These are phyloP conservation scores for Colletotrichum sp. DNA, from an alignment of 2,329 filamentous ascomycete species.

Conservation along the genomic window DNA sequence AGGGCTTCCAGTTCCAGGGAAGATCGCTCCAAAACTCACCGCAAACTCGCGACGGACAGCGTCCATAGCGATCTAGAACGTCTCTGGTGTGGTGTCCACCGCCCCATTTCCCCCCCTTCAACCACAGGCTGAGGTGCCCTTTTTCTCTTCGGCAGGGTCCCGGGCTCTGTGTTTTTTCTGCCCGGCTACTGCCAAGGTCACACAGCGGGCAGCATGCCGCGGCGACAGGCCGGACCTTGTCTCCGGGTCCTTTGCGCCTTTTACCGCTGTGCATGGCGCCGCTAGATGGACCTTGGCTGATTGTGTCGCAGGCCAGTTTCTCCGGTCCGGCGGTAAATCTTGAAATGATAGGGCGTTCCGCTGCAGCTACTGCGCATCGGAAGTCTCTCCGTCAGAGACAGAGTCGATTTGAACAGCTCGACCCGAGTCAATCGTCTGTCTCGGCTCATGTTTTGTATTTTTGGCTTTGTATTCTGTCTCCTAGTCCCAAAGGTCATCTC, in stretches of 20 bases:
- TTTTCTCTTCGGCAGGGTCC: background rate
- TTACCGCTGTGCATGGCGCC: background rate
- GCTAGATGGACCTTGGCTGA: background rate
- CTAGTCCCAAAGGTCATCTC: background rate
- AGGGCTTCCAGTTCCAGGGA: background rate
- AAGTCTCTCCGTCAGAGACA: background rate
- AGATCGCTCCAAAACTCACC: constrained; percentile 12
- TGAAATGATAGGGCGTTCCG: background rate
- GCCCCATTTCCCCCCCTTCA: background rate
- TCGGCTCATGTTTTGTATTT: constrained; percentile 4
- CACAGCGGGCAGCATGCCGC: background rate
- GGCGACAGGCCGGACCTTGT: background rate
- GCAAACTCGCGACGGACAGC: constrained; percentile 13
- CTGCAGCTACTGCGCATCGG: background rate
- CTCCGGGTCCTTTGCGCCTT: background rate
- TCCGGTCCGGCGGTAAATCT: background rate
- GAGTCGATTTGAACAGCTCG: background rate
- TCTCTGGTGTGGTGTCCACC: background rate
- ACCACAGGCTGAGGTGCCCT: background rate
- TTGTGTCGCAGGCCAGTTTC: background rate
- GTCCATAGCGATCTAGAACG: constrained; percentile 18
- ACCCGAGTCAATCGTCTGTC: constrained; percentile 4
- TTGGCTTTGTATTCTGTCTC: background rate
- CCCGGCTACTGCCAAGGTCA: background rate
- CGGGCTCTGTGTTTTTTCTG: background rate